Percentiles rank a stretch among this genome's conserved stretches.
Conservation (phyloP, 2,329 filamentous ascomycete species). For the Alternaria sp. region DNA sequence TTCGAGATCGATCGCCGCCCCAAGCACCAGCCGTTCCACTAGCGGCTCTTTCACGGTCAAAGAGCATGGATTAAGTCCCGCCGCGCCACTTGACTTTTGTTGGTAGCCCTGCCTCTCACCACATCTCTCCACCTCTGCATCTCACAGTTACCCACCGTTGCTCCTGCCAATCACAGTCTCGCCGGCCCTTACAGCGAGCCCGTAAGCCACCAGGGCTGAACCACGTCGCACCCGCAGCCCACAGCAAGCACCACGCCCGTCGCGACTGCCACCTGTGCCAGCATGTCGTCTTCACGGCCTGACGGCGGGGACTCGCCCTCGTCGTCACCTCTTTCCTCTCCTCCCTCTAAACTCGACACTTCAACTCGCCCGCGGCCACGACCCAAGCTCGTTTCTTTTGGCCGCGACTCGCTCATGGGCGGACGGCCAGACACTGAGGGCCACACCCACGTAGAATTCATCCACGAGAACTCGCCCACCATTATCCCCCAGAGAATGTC, state of each 20-base stretch:
- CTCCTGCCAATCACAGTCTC: constrained; percentile 26
- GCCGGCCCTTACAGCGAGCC: constrained; percentile 13
- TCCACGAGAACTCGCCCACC: constrained; percentile 49
- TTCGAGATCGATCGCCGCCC: background rate
- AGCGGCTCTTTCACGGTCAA: constrained; percentile 10
- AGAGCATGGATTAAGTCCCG: constrained; percentile 3
- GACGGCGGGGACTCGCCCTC: constrained; percentile 19
- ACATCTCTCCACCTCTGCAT: constrained; percentile 13
- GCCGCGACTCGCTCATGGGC: constrained; percentile 34
- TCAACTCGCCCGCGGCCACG: constrained; percentile 23
- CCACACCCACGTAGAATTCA: constrained; percentile 33
- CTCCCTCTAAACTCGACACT: constrained; percentile 30
- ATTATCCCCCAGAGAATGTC: constrained; percentile 39
- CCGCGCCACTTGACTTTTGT: constrained; percentile 8
- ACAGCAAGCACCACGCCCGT: constrained; percentile 17
- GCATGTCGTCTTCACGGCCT: constrained; percentile 16
- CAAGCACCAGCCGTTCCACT: constrained; percentile 11
- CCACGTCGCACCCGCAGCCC: constrained; percentile 26
- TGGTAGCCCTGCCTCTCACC: constrained; percentile 16
- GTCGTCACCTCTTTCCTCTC: constrained; percentile 24
- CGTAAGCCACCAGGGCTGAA: constrained; percentile 16
- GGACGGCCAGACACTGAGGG: constrained; percentile 28
- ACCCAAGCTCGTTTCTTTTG: constrained; percentile 50
- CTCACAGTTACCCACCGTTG: constrained; percentile 2
- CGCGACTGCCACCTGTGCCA: constrained; percentile 15